Evolutionary conservation across 441 rosid species (phyloP), one percentile per base, ranked within the genome.

Genomic region (Adansonia gregorii): DNA sequence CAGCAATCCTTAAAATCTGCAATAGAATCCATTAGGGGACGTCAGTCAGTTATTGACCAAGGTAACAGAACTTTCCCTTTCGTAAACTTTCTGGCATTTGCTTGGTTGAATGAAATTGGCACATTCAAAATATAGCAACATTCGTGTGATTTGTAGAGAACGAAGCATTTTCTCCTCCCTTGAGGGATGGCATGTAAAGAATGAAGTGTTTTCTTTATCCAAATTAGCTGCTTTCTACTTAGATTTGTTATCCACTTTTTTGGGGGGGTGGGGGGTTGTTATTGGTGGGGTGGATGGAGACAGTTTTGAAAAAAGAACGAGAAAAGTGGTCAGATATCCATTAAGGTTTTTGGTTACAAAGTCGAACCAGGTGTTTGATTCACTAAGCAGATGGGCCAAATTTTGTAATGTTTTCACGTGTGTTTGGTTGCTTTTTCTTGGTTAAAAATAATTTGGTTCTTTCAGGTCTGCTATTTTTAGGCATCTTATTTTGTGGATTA

Each of bases 1-100:
- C 82, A 83, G 20, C 89, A 78, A 81, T 79, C 83, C 52, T 81
- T 97, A 82, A 94, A 93, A 87, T 80, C 98, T 79, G 98, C 97
- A 0, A 77, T 97, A 85, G 95, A 92, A 86, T 84, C 98, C 61
- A 89, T 94, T 66, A 90, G 99, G 85, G 99, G 99, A 78, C 94
- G 91, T 73, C 99, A 97, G 76, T 92, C 98, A 73, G 99, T 97
- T 55, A 91, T 93, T 74, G 99, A 97, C 80, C 98, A 93, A 92
- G 99, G 98, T 97, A 52, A 71, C 31, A 51, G 19, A 73, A 1
- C 20, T 54, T 55, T 73, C 52, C 19, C 11, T 72, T 43, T 49
- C 51, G 15, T 27, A 2, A 35, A 80, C 51, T 45, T 73, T 56
- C 17, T 51, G 19, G 35, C 6, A 73, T 24, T 70, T 70, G n/a